Evolutionary conservation across 2,329 filamentous ascomycete genomes (phyloP), one percentile per base, ranked within the genome.

Genomic region (Arthrocladium fulminans): DNA sequence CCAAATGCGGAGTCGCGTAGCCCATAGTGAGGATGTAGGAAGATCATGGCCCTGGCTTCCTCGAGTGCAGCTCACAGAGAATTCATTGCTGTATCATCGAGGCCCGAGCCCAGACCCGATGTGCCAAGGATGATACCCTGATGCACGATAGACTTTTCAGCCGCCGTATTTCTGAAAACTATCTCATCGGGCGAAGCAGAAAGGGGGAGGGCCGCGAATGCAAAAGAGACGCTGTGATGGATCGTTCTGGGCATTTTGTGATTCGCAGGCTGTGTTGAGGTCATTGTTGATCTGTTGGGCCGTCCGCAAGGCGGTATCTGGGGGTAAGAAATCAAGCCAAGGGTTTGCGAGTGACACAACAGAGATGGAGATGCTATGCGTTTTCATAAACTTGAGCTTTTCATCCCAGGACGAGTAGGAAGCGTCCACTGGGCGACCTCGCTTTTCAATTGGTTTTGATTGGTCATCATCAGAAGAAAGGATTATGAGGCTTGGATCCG

Each of bases 1-100:
- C 89, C 89, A 68, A 86, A 95, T 2, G 94, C 86, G 7, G 80
- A 77, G 51, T 78, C 77, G 0, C 88, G 88, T 2, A 96, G 76
- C 1, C 89, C 89, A 63, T 96, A 95, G 66, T 96, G 89, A 23
- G 89, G 89, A 65, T 96, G 89, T 45, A 96, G 66, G 68, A 96
- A 96, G 42, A 94, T 72, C 20, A 85, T 71, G 27, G 87, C 71
- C 6, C 72, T 65, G 0, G 77, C 76, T 34, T 76, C 74, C 35
- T 86, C 79, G 1, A 96, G 66, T 0, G 83, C 81, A 9, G 73
- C 64, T 66, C 88, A 86, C 9, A 96, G 75, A 0, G 84, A 80
- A 29, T 90, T 74, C 22, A 96, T 68, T 1, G 69, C 67, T 2
- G 77, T 74, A 64, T 96, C 89, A 61, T 96, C 89, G 1, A 96